Base-by-base conservation (phyloP, 1,284 basidiomycete species). In the Leccinum fallax region DNA sequence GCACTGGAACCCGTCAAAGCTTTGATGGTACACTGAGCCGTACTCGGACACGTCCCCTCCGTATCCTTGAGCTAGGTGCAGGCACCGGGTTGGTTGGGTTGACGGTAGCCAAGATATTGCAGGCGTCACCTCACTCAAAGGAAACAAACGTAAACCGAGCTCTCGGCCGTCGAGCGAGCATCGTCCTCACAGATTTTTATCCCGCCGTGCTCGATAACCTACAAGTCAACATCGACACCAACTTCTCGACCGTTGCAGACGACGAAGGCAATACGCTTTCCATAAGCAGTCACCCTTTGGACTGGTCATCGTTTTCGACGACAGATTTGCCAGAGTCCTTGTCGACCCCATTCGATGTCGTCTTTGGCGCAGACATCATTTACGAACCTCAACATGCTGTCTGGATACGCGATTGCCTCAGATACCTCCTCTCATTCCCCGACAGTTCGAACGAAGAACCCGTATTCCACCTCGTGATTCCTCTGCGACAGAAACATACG, bases 51-150 rank as follows among this genome's bases (percentile, higher is more conserved):
- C 60, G 54, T 10, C 60, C 69, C 3, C 71, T 87, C 16, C 80
- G 92, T 4, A 79, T 93, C 16, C 80, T 97, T 13, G 94, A 96
- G 74, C 82, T 97, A 0, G 94, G 94, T 5, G 90, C 94, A 0
- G 94, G 94, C 0, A 97, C 95, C 0, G 94, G 94, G 0, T 79
- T 96, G 8, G 87, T 94, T n/a, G 87, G 89, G 61, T 74, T 94
- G n/a, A 81, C 84, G 4, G 73, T 85, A 2, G 85, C 82, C 32
- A 85, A 85, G 58, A 64, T 89, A 0, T 74, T 88, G 46, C 66
- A 81, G 38, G 55, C 53, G 1, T 65, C 40, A 10, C 57, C 58
- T 59, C 40, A 36, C 58, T 52, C 38, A 57, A 53, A 57, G 32
- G n/a, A 15, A n/a, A 11, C 53, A 57, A 24, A 40, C 8, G 6